These are phyloP conservation scores for Ensete ventricosum DNA, from an alignment of 176 grass and related monocot species.

Conservation along the genomic window DNA sequence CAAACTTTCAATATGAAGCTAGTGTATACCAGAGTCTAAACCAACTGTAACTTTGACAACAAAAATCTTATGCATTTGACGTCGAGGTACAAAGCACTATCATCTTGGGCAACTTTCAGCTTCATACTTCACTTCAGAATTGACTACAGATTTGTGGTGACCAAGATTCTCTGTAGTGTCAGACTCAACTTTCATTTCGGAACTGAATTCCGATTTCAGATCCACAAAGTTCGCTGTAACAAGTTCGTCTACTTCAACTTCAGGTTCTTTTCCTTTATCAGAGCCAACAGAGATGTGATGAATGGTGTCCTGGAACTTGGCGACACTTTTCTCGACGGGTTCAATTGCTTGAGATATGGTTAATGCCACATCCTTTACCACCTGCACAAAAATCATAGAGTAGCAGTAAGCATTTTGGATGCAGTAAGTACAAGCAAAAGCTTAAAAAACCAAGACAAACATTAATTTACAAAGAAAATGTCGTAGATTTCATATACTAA, in stretches of 20 bases:
- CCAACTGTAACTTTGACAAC: too few relatives aligned
- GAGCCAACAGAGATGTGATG: slow-evolving; percentile 43
- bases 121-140: not conserved
- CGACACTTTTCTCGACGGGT: slow-evolving; percentile 67
- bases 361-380: slow-evolving; percentile 69
- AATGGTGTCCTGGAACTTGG: slow-evolving; percentile 70
- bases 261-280: slow-evolving; percentile 30
- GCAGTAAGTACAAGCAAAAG: not conserved
- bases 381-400: slow-evolving; percentile 26
- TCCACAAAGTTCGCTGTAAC: slow-evolving; percentile 31
- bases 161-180: not conserved
- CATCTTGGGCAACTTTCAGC: not conserved
- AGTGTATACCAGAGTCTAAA: too few relatives aligned
- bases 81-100: too few relatives aligned
- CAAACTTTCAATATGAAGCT: too few relatives aligned
- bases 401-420: not conserved
- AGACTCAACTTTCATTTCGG: slow-evolving; percentile 26
- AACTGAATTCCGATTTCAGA: slow-evolving; percentile 12
- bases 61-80: too few relatives aligned
- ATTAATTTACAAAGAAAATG: not conserved
- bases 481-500: not conserved
- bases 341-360: slow-evolving; percentile 76
- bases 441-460: not conserved
- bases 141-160: not conserved
- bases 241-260: slow-evolving; percentile 44